Percentiles rank a stretch among this genome's conserved stretches.
Evolutionary conservation across 352 stramenopile genomes (phyloP).

Genomic region (Phytopythium delawarense): DNA sequence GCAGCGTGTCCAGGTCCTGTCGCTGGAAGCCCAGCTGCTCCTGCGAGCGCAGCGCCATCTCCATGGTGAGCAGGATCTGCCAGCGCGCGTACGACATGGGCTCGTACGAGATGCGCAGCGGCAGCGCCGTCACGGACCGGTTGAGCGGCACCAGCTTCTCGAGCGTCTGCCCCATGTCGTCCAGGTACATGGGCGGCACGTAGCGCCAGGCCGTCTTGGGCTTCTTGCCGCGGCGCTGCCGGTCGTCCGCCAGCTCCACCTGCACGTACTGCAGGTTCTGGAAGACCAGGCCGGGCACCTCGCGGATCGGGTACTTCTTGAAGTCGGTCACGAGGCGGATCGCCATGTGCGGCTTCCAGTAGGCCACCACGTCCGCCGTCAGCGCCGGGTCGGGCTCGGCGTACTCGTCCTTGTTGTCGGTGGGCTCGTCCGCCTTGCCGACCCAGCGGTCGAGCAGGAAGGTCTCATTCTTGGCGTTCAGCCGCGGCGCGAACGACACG

Average conservation of each 20-base stretch:
- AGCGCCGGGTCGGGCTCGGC: conserved; percentile 21
- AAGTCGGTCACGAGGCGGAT: conserved; percentile 75
- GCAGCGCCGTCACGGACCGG: conserved; percentile 40
- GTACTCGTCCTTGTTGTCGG: conserved; percentile 7
- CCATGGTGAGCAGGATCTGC: conserved; percentile 77
- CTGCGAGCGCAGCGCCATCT: conserved; percentile 51
- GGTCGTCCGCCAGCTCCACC: conserved; percentile 21
- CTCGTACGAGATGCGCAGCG: conserved; percentile 67
- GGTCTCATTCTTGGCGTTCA: conserved; percentile 62
- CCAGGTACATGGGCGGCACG: conserved; percentile 69
- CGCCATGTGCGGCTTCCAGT: conserved; percentile 74
- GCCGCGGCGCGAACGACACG: conserved; percentile 44
- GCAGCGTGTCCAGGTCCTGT: conserved; percentile 85
- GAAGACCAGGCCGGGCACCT: conserved; percentile 67
- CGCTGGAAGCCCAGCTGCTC: conserved; percentile 55
- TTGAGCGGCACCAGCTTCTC: conserved; percentile 74
- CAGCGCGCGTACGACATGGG: conserved; percentile 75
- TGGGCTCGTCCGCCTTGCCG: conserved; percentile 7
- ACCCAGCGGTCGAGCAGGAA: conserved; percentile 39
- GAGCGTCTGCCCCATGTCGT: conserved; percentile 66
- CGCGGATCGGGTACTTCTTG: conserved; percentile 57
- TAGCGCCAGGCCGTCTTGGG: conserved; percentile 51
- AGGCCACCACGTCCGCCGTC: conserved; percentile 40
- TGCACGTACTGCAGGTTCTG: conserved; percentile 64
- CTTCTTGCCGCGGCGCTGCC: conserved; percentile 8